A percentile compares a stretch with the other conserved stretches of the same genome.
Conservation (phyloP, 805 yeast genomes). For the Saccharomyces cerevisiae region DNA sequence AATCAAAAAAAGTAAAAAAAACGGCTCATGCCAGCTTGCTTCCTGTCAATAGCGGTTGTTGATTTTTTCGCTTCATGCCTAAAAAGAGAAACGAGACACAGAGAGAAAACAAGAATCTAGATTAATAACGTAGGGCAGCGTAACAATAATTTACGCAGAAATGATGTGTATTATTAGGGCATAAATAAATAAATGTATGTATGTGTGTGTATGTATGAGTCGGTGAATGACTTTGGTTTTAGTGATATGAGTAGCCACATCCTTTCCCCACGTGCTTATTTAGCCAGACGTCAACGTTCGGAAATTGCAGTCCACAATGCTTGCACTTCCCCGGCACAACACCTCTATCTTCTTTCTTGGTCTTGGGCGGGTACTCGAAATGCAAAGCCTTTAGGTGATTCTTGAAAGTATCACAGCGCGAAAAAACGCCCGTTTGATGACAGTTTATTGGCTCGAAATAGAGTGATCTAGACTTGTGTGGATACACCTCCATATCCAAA, state of each 20-base stretch:
- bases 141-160: not conserved
- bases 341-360: conserved; percentile 63
- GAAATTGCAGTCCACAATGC: conserved; percentile 58
- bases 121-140: not conserved
- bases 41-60: not conserved
- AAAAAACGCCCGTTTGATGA: conserved; percentile 75
- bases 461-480: conserved; percentile 10
- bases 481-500: conserved; percentile 19
- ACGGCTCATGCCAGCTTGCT: not conserved
- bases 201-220: not conserved
- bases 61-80: not conserved
- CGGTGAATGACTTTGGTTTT: not conserved
- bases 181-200: not conserved
- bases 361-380: conserved; percentile 77
- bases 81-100: not conserved
- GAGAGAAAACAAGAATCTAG: too few relatives aligned
- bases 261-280: conserved; percentile 49
- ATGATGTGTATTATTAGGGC: not conserved
- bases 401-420: conserved; percentile 83
- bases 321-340: conserved; percentile 66
- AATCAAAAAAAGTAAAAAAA: too few relatives aligned
- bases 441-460: conserved; percentile 34
- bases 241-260: conserved; percentile 24
- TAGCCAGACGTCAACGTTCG: conserved; percentile 72
- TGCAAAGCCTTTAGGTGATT: conserved; percentile 84